These are phyloP conservation scores for Aquilaria sinensis DNA, from an alignment of 345 rosid genomes.

Conservation along the genomic window DNA sequence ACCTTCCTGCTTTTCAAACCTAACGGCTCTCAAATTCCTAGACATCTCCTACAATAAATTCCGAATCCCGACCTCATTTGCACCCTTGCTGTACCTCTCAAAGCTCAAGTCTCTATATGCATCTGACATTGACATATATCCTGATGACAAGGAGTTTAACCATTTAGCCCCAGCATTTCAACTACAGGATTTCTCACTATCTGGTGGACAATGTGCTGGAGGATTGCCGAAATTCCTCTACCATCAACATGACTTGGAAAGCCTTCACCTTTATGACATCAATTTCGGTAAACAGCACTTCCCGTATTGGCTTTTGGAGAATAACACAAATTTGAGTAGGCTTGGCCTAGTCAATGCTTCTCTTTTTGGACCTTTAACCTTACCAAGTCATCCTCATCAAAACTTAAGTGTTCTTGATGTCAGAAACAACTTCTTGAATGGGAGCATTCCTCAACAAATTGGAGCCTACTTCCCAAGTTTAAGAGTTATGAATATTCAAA, in stretches of 20 bases:
- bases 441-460: slow-evolving; percentile 9
- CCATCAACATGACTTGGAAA: neutral
- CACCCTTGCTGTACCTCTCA: slow-evolving; percentile 10
- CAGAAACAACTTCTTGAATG: neutral
- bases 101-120: neutral
- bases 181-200: neutral
- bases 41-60: too few relatives aligned
- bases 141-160: neutral
- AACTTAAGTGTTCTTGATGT: neutral
- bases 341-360: neutral
- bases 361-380: neutral
- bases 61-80: neutral
- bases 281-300: slow-evolving; percentile 4
- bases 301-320: slow-evolving; percentile 21
- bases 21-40: too few relatives aligned
- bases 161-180: slow-evolving; percentile 3
- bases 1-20: too few relatives aligned
- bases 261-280: neutral
- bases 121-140: neutral
- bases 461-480: slow-evolving; percentile 9
- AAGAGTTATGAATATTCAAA: neutral
- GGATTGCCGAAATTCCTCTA: slow-evolving; percentile 16
- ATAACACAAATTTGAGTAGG: neutral
- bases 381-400: neutral
- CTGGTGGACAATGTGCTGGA: neutral